Conservation (phyloP, 192 early-diverging fungal species). For the Geranomyces variabilis region DNA sequence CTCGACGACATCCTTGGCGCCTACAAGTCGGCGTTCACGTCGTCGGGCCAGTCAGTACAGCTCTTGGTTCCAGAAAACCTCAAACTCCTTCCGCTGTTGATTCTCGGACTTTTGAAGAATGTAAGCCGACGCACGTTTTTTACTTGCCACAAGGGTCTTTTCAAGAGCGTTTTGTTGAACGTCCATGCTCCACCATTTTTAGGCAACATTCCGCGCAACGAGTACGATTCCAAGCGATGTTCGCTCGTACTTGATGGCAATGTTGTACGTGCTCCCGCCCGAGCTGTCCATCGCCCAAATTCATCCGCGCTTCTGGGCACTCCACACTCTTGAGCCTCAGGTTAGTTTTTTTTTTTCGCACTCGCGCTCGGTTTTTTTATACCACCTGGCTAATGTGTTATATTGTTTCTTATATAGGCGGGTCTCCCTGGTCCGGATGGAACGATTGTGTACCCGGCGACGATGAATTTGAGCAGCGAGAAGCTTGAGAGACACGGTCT, state of each 20-base stretch:
- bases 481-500: conserved; percentile 81
- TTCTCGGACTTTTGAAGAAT: conserved; percentile 83
- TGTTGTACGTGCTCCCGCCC: conserved; percentile 79
- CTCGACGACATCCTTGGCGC: conserved; percentile 84
- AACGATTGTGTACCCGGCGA: conserved; percentile 70
- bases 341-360: no score
- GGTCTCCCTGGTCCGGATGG: conserved; percentile 58
- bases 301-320: conserved; percentile 79
- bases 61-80: conserved; percentile 83
- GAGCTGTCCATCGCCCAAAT: conserved; percentile 75
- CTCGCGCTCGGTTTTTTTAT: no score
- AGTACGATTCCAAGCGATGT: conserved; percentile 72
- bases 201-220: conserved; percentile 53
- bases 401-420: neutral
- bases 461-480: conserved; percentile 81
- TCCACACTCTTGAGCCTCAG: conserved; percentile 75
- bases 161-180: no score
- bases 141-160: neutral
- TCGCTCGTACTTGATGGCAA: conserved; percentile 78
- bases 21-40: conserved; percentile 82
- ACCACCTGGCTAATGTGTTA: neutral
- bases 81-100: conserved; percentile 81
- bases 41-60: conserved; percentile 76
- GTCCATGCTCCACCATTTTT: neutral
- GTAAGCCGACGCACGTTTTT: conserved; percentile 44